Base-by-base conservation (phyloP, 805 yeast species). In the Hanseniaspora guilliermondii region DNA sequence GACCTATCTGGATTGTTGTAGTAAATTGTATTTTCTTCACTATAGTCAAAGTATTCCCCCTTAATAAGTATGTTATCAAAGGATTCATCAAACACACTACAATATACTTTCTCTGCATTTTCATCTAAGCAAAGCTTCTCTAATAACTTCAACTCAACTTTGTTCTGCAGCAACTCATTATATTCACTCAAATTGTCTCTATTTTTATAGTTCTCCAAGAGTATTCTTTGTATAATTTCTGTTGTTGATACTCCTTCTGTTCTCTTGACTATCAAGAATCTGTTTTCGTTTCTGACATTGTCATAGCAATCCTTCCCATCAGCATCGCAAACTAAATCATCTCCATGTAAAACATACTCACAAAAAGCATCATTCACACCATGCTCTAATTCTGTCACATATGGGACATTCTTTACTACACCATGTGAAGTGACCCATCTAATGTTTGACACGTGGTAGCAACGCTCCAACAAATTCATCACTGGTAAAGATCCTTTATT, bases 401-500 rank as follows among this genome's bases (percentile, higher is more conserved):
- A 93, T 1, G 98, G 98, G 0, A 97, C 97, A 58, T 76, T 72
- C 2, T 81, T 76, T 17, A 91, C 76, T 0, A 84, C 79, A 44
- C 71, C 63, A 2, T 88, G 19, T 11, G 38, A 7, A 33, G 49
- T 80, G 49, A 84, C 77, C 98, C 98, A 93, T 63, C 87, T 82
- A 67, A 95, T 88, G 2, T 93, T 91, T 45, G 81, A 79, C 5
- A 89, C 95, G 4, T 96, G 95, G n/a, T 74, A 73, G 55, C 82
- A 72, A 52, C 98, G 74, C 65, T 93, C 98, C 22, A 72, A 76
- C 24, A 86, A 69, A 35, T 69, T 77, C 97, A 93, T 93, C 35
- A 93, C 98, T 2, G 89, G 91, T 2, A 93, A 94, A 0, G 97
- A 96, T 3, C 97, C 98, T 66, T 93, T 93, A 68, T 93, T 86